Evolutionary conservation across 371 early-diverging fungal genomes (phyloP).

Genomic region (Mucor ambiguus): DNA sequence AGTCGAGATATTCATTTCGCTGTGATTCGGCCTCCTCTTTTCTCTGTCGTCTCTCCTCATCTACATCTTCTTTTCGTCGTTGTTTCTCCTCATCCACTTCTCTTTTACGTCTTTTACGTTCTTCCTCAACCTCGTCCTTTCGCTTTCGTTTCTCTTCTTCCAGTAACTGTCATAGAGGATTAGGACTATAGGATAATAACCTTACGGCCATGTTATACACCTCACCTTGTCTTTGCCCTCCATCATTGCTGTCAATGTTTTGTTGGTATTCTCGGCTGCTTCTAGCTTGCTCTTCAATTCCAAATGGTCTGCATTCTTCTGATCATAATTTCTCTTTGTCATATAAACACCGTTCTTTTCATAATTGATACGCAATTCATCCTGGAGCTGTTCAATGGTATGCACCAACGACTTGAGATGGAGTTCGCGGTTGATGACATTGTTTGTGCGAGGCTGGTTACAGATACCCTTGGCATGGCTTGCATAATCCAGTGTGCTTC

Average conservation of each 20-base stretch:
- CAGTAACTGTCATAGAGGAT: background rate
- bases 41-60: background rate
- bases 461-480: constrained; percentile 92
- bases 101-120: background rate
- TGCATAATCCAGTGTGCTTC: constrained; percentile 95
- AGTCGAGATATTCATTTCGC: background rate
- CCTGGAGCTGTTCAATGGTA: constrained; percentile 70
- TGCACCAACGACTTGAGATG: constrained; percentile 84
- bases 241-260: background rate
- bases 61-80: background rate
- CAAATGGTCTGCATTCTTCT: constrained; percentile 17
- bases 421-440: constrained; percentile 78
- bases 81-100: background rate
- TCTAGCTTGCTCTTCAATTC: background rate
- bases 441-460: constrained; percentile 91
- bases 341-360: constrained; percentile 79
- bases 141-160: background rate
- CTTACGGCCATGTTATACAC: background rate
- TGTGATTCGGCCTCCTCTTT: background rate
- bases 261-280: background rate
- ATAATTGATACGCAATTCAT: constrained; percentile 49
- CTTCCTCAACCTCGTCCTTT: background rate
- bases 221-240: background rate
- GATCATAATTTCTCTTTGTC: constrained; percentile 62
- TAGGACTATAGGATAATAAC: background rate